These are phyloP conservation scores for Pseudocercospora cruenta DNA, from an alignment of 2,329 filamentous ascomycete species.

Conservation along the genomic window DNA sequence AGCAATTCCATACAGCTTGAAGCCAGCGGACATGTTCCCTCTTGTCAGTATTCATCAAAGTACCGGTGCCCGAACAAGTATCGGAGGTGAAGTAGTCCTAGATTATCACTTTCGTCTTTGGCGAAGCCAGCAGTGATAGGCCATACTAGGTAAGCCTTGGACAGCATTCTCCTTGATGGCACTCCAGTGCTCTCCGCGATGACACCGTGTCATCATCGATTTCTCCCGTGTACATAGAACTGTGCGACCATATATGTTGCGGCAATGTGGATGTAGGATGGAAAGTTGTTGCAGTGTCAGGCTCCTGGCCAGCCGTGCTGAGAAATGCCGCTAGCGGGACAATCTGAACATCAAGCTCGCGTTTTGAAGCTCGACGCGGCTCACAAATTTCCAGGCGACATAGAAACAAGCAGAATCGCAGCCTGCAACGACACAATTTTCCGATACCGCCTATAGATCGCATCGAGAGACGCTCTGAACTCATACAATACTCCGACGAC, in stretches of 20 bases:
- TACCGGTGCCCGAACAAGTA: too few relatives aligned
- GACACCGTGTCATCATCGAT: too few relatives aligned
- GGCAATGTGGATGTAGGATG: neutral
- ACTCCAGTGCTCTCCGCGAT: too few relatives aligned
- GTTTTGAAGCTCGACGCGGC: conserved; percentile 5
- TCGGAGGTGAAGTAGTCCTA: too few relatives aligned
- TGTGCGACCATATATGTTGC: neutral
- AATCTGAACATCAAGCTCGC: neutral
- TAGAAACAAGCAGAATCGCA: neutral
- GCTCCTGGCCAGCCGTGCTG: neutral
- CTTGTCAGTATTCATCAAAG: too few relatives aligned
- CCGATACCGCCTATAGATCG: neutral
- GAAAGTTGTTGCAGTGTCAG: neutral
- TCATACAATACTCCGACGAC: neutral
- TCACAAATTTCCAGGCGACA: conserved; percentile 7
- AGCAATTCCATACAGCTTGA: too few relatives aligned
- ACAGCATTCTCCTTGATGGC: too few relatives aligned
- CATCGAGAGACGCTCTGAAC: neutral
- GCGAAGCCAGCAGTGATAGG: too few relatives aligned
- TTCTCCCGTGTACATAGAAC: too few relatives aligned
- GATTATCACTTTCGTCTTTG: too few relatives aligned
- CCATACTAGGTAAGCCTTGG: too few relatives aligned
- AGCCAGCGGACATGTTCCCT: too few relatives aligned
- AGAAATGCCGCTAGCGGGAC: neutral
- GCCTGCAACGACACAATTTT: neutral